These are phyloP conservation scores for Phytophthora sp. DNA, from an alignment of 352 stramenopile genomes.

Conservation along the genomic window DNA sequence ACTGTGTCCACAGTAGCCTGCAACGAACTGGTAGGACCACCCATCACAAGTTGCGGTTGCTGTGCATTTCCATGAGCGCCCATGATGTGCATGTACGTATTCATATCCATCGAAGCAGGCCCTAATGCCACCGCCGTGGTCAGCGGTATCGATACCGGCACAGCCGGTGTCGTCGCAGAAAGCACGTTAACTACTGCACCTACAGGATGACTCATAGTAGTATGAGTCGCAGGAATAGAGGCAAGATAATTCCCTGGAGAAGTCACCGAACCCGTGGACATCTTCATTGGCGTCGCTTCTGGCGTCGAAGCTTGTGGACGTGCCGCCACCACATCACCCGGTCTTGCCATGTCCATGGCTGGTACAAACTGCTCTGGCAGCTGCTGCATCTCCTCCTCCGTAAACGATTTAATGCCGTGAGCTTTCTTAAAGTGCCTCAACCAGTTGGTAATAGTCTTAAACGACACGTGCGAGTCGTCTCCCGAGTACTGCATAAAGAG, in stretches of 20 bases:
- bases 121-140: neutral
- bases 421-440: conserved; percentile 73
- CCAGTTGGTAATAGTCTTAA: conserved; percentile 62
- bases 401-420: conserved; percentile 63
- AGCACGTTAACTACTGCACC: neutral
- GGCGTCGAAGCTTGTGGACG: neutral
- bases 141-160: neutral
- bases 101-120: conserved; percentile 13
- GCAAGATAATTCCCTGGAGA: conserved; percentile 12
- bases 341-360: conserved; percentile 58
- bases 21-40: conserved; percentile 20
- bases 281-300: neutral
- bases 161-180: neutral
- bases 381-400: conserved; percentile 53
- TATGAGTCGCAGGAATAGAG: neutral
- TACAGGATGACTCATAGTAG: neutral
- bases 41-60: neutral
- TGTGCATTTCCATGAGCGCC: conserved; percentile 1
- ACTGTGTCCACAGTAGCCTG: conserved; percentile 39
- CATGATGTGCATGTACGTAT: conserved; percentile 18
- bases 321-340: conserved; percentile 1
- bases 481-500: conserved; percentile 75
- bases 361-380: conserved; percentile 63
- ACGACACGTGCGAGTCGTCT: conserved; percentile 43
- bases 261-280: neutral